Evolutionary conservation across 441 rosid species (phyloP).

Genomic region (Isatis lusitanica): DNA sequence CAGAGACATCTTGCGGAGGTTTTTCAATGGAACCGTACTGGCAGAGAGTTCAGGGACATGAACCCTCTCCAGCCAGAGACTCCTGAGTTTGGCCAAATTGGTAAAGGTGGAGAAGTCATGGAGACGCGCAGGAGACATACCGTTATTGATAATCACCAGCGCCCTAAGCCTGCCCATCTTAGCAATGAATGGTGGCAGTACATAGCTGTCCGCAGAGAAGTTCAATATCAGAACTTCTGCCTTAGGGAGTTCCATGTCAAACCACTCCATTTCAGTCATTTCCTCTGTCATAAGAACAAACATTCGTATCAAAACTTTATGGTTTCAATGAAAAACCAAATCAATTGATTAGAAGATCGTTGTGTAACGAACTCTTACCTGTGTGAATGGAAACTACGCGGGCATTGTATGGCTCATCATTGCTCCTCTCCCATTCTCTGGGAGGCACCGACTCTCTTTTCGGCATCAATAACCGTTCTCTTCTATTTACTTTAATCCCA

Average conservation of each 20-base stretch:
- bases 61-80: conserved; percentile 84
- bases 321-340: not conserved
- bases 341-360: not conserved
- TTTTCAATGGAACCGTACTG: conserved; percentile 44
- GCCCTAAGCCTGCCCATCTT: conserved; percentile 75
- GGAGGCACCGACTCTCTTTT: conserved; percentile 54
- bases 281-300: conserved; percentile 45
- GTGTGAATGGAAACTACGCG: conserved; percentile 76
- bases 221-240: conserved; percentile 78
- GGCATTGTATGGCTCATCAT: conserved; percentile 62
- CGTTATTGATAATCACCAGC: conserved; percentile 59
- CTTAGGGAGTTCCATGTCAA: conserved; percentile 70
- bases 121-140: conserved; percentile 51
- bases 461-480: conserved; percentile 71
- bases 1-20: conserved; percentile 59
- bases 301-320: not conserved
- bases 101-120: conserved; percentile 54
- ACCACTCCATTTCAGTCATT: conserved; percentile 89
- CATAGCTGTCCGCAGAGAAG: conserved; percentile 54
- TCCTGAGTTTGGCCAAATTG: conserved; percentile 50
- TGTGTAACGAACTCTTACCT: conserved; percentile 38
- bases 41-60: conserved; percentile 49
- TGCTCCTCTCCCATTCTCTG: conserved; percentile 76
- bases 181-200: conserved; percentile 77
- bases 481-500: conserved; percentile 40